Evolutionary conservation across 1,284 basidiomycete species (phyloP).

Genomic region (Trichosporon sp.): DNA sequence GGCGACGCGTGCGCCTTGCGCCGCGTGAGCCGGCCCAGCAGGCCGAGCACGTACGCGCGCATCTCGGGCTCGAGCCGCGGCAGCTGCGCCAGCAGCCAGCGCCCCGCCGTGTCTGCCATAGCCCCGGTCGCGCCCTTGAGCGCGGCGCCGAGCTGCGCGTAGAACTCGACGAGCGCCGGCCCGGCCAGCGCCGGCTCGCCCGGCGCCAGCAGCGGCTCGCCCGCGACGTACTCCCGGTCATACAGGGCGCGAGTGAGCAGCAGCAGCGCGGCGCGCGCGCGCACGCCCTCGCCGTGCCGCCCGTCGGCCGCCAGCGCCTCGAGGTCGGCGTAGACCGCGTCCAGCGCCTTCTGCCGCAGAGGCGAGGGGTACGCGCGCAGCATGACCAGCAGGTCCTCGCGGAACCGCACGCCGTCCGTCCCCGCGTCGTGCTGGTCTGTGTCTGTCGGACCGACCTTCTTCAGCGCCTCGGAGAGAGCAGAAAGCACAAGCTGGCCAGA

Average conservation of each 20-base stretch:
- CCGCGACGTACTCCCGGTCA: constrained; percentile 41
- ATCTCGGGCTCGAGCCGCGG: constrained; percentile 29
- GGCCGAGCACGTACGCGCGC: constrained; percentile 32
- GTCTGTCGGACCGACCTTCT: constrained; percentile 24
- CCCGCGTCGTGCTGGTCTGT: constrained; percentile 7
- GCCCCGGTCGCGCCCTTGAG: constrained; percentile 30
- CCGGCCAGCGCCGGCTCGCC: constrained; percentile 26
- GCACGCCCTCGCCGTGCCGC: background rate
- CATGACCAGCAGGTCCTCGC: constrained; percentile 32
- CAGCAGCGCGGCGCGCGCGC: constrained; percentile 28
- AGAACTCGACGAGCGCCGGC: constrained; percentile 35
- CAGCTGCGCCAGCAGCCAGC: constrained; percentile 32
- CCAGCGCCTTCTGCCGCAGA: constrained; percentile 35
- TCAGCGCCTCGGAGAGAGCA: constrained; percentile 40
- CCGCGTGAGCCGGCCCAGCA: constrained; percentile 17
- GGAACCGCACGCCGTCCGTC: constrained; percentile 33
- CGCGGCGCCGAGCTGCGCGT: constrained; percentile 33
- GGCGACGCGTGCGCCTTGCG: constrained; percentile 35
- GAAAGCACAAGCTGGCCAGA: constrained; percentile 46
- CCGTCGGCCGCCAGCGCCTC: constrained; percentile 12
- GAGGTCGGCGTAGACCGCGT: constrained; percentile 39
- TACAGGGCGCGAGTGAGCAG: constrained; percentile 36
- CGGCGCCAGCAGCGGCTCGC: constrained; percentile 15
- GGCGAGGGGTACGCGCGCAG: constrained; percentile 46
- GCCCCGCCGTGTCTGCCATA: constrained; percentile 17